phyloP scores from a whole-genome alignment of 805 yeast species.

The Brettanomyces sp. region DNA sequence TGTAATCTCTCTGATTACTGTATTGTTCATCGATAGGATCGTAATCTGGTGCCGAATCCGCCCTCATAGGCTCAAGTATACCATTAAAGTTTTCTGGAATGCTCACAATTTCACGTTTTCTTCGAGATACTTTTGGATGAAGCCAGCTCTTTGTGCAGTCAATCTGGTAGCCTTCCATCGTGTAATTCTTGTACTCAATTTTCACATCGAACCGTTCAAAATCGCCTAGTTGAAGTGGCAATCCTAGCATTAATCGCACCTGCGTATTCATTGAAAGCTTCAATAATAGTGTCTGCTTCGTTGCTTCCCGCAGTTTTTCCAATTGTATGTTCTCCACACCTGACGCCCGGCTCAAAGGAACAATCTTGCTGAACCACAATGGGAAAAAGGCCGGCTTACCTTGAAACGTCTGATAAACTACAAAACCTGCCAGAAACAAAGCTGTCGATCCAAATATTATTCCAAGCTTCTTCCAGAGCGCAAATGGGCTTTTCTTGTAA shows the following conservation, averaged over 20 bases:
- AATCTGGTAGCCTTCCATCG: constrained; percentile 24
- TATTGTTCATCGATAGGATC: constrained; percentile 18
- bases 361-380: constrained; percentile 17
- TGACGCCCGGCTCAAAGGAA: constrained; percentile 18
- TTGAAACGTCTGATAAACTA: constrained; percentile 20
- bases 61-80: constrained; percentile 23
- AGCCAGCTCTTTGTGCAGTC: constrained; percentile 22
- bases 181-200: constrained; percentile 21
- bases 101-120: constrained; percentile 17
- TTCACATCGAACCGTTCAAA: constrained; percentile 21
- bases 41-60: constrained; percentile 11
- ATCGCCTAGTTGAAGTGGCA: constrained; percentile 23
- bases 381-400: constrained; percentile 26
- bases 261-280: constrained; percentile 23
- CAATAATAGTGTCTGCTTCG: constrained; percentile 17
- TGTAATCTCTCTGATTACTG: constrained; percentile 22
- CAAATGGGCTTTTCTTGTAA: constrained; percentile 6
- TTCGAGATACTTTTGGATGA: constrained; percentile 16
- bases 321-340: constrained; percentile 21
- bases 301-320: constrained; percentile 17
- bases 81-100: constrained; percentile 20
- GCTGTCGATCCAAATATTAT: constrained; percentile 15
- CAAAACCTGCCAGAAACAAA: constrained; percentile 17
- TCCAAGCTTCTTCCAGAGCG: constrained; percentile 13
- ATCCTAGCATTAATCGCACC: constrained; percentile 21